Evolutionary conservation across 352 stramenopile genomes (phyloP), one percentile per base, ranked within the genome.

Genomic region (Pythium brassicae): DNA sequence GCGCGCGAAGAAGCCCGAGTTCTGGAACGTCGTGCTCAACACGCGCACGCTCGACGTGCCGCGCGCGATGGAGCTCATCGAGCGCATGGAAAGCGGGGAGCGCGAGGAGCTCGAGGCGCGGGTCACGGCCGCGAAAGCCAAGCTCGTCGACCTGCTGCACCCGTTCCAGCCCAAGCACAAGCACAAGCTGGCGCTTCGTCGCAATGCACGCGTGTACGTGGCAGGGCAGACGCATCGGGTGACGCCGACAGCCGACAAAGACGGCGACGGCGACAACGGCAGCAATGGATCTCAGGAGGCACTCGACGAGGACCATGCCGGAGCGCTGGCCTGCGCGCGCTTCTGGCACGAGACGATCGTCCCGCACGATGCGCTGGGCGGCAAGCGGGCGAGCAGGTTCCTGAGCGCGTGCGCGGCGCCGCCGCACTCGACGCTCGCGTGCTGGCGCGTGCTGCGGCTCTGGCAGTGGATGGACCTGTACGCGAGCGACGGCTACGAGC

Each of bases 1-100:
- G 44, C 53, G 45, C 4, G 64, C 73, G 47, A 47, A 86, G 40
- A 71, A 73, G 39, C 48, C 68, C 19, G 78, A 91, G 64, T 89
- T 76, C 56, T 91, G 81, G 81, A 89, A 91, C 45, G 76, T 91
- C 9, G 81, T 91, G 22, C 66, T 86, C 9, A 88, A 91, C 62
- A 73, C 65, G 45, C 67, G 76, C n/a, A 72, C 74, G 12, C 54
- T 77, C 40, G 69, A 67, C 4, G 63, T 71, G 1, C 81, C 81
- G 19, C 81, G 78, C 23, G 71, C 74, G 0, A 78, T 91, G 68
- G 55, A 81, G 35, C 20, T 72, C 14, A 72, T 91, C 15, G 75
- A 91, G 46, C 70, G 61, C 1, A 86, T 91, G 74, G 74, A 87
- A 35, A 48, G 50, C 5, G 71, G 77, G 15, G 56, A 85, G 23